A percentile compares a stretch with the other conserved stretches of the same genome.
Evolutionary conservation across 2,329 filamentous ascomycete species (phyloP).

Genomic region (Periconia digitata): DNA sequence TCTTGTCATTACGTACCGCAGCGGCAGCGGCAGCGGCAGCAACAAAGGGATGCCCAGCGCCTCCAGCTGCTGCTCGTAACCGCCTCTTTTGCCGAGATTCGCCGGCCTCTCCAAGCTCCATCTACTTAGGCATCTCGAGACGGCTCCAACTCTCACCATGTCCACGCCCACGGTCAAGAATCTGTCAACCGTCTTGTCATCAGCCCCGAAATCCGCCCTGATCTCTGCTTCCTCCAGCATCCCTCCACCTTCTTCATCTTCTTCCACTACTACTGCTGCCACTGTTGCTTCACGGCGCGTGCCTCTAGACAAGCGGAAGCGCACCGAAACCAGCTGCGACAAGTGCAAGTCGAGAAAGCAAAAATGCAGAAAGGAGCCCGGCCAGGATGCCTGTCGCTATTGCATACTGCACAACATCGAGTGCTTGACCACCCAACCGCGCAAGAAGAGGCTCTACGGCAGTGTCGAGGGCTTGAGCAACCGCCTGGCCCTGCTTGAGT

Average conservation of each 20-base stretch:
- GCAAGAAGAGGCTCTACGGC: slow-evolving; percentile 49
- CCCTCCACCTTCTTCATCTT: neutral
- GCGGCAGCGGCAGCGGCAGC: too few relatives aligned
- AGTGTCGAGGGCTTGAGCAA: slow-evolving; percentile 47
- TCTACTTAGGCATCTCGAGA: neutral
- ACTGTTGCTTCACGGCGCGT: slow-evolving; percentile 35
- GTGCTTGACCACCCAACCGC: slow-evolving; percentile 48
- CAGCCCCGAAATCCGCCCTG: neutral
- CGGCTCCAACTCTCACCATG: neutral
- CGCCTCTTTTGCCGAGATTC: neutral
- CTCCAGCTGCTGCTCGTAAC: neutral
- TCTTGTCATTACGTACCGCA: too few relatives aligned
- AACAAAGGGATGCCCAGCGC: neutral
- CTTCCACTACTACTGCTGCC: neutral
- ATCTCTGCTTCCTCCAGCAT: too few relatives aligned
- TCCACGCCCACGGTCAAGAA: neutral
- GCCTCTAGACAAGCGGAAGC: slow-evolving; percentile 48
- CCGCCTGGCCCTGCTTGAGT: slow-evolving; percentile 46
- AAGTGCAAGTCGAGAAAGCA: slow-evolving; percentile 52
- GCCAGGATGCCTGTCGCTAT: slow-evolving; percentile 46
- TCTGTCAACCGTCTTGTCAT: neutral
- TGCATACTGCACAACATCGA: slow-evolving; percentile 45
- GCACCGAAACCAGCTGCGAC: slow-evolving; percentile 50
- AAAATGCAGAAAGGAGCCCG: slow-evolving; percentile 46
- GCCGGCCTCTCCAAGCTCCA: neutral